phyloP scores from a whole-genome alignment of 2,329 filamentous ascomycete species.

The Xylaria arbuscula region DNA sequence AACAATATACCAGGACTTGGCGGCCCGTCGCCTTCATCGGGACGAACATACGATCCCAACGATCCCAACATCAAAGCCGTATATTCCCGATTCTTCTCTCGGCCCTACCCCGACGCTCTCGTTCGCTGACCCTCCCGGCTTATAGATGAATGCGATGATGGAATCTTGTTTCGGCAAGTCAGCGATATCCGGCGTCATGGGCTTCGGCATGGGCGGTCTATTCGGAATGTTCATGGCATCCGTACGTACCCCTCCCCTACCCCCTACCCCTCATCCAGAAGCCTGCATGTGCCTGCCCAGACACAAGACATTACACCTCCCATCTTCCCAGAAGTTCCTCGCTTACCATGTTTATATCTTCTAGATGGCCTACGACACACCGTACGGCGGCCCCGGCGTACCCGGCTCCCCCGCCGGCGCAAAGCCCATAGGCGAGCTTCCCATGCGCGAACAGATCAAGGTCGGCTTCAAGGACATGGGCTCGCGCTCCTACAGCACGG shows the following conservation, averaged over 20 bases:
- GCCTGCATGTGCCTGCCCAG: not conserved
- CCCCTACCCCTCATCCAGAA: no score
- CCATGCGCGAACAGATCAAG: constrained; percentile 84
- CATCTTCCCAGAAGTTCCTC: not conserved
- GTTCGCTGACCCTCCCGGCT: constrained; percentile 29
- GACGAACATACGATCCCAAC: constrained; percentile 51
- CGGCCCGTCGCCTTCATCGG: constrained; percentile 37
- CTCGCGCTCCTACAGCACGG: constrained; percentile 79
- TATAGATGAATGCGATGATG: constrained; percentile 83
- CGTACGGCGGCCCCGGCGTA: constrained; percentile 67
- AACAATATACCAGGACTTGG: constrained; percentile 46
- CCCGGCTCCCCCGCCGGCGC: constrained; percentile 53
- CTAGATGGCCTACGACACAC: constrained; percentile 98
- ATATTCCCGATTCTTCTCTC: constrained; percentile 41
- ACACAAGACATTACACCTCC: not conserved
- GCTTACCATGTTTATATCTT: not conserved
- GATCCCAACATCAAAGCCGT: constrained; percentile 66
- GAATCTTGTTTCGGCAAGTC: constrained; percentile 93
- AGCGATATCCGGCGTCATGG: constrained; percentile 89
- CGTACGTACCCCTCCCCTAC: constrained; percentile 64
- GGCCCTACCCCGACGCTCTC: constrained; percentile 7
- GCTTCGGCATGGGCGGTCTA: constrained; percentile 90
- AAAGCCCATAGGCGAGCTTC: constrained; percentile 69
- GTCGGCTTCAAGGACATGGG: constrained; percentile 97
- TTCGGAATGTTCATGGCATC: constrained; percentile 99